Evolutionary conservation across 2,329 filamentous ascomycete genomes (phyloP).

Genomic region (Didymella pomorum): DNA sequence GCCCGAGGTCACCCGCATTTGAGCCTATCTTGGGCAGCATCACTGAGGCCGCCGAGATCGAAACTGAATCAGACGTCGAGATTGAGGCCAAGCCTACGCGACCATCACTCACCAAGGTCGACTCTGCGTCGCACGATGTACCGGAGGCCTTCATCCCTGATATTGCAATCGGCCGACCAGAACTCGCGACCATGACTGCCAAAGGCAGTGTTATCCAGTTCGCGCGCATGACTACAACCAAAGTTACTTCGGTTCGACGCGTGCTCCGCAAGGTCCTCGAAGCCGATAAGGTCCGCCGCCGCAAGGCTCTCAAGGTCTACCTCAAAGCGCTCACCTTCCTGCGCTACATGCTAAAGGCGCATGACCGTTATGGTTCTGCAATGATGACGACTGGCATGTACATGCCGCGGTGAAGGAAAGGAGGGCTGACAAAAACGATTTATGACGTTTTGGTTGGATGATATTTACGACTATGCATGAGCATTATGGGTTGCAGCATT

Average conservation of each 20-base stretch:
- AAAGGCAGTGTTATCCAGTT: constrained; percentile 34
- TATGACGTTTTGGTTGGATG: constrained; percentile 7
- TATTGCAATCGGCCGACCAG: constrained; percentile 27
- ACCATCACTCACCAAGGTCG: constrained; percentile 28
- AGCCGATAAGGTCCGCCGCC: constrained; percentile 32
- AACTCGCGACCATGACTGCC: constrained; percentile 28
- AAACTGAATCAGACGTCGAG: constrained; percentile 18
- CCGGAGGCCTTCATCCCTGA: constrained; percentile 34
- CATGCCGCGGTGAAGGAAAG: constrained; percentile 32
- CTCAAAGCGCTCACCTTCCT: constrained; percentile 37
- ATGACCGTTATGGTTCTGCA: constrained; percentile 37
- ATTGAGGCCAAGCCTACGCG: constrained; percentile 14
- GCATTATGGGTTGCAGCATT: constrained; percentile 20
- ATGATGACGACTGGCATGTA: constrained; percentile 40
- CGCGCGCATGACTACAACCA: constrained; percentile 28
- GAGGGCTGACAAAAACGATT: constrained; percentile 3
- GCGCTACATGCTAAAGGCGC: constrained; percentile 33
- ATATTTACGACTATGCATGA: constrained; percentile 17
- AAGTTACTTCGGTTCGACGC: constrained; percentile 28
- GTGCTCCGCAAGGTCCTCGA: constrained; percentile 35
- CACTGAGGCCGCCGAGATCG: constrained; percentile 37
- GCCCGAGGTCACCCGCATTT: constrained; percentile 30
- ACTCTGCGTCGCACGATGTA: constrained; percentile 19
- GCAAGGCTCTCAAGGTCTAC: constrained; percentile 32
- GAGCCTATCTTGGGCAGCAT: constrained; percentile 40